Evolutionary conservation across 2,329 filamentous ascomycete genomes (phyloP), one percentile per base, ranked within the genome.

Genomic region (Stachybotrys chartarum): DNA sequence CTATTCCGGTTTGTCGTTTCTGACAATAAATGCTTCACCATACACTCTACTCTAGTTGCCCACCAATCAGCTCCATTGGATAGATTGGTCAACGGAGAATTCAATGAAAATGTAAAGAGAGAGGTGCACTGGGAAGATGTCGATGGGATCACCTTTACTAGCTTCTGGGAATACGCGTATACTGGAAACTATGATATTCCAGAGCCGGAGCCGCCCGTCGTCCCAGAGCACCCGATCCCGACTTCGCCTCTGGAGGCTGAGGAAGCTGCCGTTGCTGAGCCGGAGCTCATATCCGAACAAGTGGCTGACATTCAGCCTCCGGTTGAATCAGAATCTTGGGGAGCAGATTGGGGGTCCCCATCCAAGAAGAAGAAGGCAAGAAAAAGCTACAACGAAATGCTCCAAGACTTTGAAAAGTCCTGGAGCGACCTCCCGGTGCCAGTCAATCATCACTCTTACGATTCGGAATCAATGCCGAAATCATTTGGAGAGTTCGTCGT

Each of bases 141-240:
- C 18, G 55, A 55, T 30, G 51, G 57, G 10, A 51, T 52, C 32
- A 60, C 57, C 2, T 60, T 60, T 14, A 17, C 58, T 6, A 51
- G 55, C 18, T 59, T 60, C 12, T 55, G 54, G 54, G 44, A 59
- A 30, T 59, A 58, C 30, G 44, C 54, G 8, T 59, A 58, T 44
- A 58, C 53, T 30, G 52, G 56, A n/a, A 52, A 57, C 30, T 59
- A 58, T 48, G 30, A 50, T 7, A 32, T 47, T 39, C 35, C 35
- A 39, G 35, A 39, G 39, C 30, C 51, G 31, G 35, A 30, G 44
- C 30, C 53, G 14, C 14, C 49, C 18, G 16, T 53, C 30, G 39
- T 6, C 7, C 39, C 30, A n/a, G 51, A 46, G 24, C 31, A 48
- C 14, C 6, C 47, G 32, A 10, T 42, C 7, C 17, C 52, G 35